Base-by-base conservation (phyloP, 768 basidiomycete species). In the Podaxis mareebaensis region DNA sequence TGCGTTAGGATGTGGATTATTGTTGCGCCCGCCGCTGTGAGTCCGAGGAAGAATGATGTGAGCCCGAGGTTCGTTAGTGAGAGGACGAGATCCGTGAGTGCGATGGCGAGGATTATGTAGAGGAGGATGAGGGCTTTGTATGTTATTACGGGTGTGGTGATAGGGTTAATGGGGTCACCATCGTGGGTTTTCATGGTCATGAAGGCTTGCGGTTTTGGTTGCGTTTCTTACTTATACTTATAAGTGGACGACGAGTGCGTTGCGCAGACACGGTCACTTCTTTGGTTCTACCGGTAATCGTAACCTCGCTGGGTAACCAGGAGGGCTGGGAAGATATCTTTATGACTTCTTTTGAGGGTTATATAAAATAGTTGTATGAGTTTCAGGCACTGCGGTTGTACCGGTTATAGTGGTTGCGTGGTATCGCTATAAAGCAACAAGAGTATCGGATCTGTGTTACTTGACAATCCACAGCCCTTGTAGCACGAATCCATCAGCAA, bases 1-100 rank as follows among this genome's bases (percentile, higher is more conserved):
- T 60, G 33, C 24, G 49, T 28, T 1, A 53, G 15, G 59, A 40
- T 40, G 22, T 60, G 59, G 15, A 52, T 53, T n/a, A 60, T 51
- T 3, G 59, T 60, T 13, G 49, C 36, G 22, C 48, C 17, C 8
- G 49, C 15, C 6, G 59, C 59, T 51, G 38, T 15, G 6, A 60
- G 49, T 39, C 59, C 49, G 20, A 60, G 22, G 13, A 60, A 42
- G 36, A 60, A 52, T n/a, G 59, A 60, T 28, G 59, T 51, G 2
- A 60, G 22, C 15, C 59, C 59, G 33, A 53, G 17, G n/a, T 60
- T 52, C 20, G 30, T 7, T 36, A 60, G 38, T n/a, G 51, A 51
- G 22, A 60, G 48, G 3, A 49, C 28, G 13, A 60, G n/a, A 20
- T 60, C 59, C 5, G 38, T 17, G 20, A 52, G 10, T 3, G 59